phyloP scores from a whole-genome alignment of 176 grass and related monocot genomes.

The Rhynchospora pubera region DNA sequence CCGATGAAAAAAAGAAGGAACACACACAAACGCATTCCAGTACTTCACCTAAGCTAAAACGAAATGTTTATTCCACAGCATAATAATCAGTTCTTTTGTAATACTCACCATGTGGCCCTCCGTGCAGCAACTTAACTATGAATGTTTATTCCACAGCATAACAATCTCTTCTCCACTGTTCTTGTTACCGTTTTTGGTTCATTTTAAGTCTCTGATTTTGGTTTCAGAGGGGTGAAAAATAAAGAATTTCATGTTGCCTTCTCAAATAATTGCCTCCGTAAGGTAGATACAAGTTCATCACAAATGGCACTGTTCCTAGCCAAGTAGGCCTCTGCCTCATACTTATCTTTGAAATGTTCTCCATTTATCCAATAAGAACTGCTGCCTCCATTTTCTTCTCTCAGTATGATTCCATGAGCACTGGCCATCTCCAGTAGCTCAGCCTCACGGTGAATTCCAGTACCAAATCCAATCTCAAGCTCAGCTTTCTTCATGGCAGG shows the following conservation, averaged over 20 bases:
- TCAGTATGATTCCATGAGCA: slow-evolving; percentile 45
- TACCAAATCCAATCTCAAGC: slow-evolving; percentile 71
- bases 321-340: slow-evolving; percentile 62
- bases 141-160: too few species aligned
- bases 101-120: background rate
- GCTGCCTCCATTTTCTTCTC: slow-evolving; percentile 30
- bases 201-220: background rate
- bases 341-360: slow-evolving; percentile 31
- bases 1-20: background rate
- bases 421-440: slow-evolving; percentile 77
- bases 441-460: slow-evolving; percentile 54
- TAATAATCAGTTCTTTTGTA: background rate
- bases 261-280: slow-evolving; percentile 46
- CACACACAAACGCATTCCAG: background rate
- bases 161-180: background rate
- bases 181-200: background rate
- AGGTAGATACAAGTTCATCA: slow-evolving; percentile 40
- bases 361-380: slow-evolving; percentile 75
- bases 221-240: background rate
- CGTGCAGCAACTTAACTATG: background rate
- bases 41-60: background rate
- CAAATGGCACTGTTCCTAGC: slow-evolving; percentile 35
- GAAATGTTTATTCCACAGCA: slow-evolving; percentile 5
- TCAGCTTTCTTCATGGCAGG: slow-evolving; percentile 69
- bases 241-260: slow-evolving; percentile 18